Evolutionary conservation across 2,329 filamentous ascomycete genomes (phyloP), one percentile per base, ranked within the genome.

Genomic region (Coleophoma cylindrospora): DNA sequence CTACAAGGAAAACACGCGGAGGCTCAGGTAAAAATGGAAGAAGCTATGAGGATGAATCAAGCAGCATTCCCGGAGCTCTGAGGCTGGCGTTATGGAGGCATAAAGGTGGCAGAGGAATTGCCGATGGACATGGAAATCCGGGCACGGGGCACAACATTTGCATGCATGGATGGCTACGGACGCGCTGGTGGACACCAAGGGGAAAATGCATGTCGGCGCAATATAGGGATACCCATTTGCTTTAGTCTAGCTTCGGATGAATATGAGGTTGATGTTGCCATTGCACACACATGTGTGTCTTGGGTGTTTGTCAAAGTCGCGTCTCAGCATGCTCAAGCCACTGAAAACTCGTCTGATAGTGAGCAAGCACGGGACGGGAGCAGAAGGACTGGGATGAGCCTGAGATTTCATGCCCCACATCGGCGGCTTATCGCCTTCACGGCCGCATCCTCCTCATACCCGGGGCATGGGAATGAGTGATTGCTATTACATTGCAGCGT

Each of bases 1-100:
- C 78, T 87, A 49, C 82, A 88, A 61, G 88, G 88, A 19, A 82
- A 86, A 59, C 65, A 64, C 12, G 68, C 68, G 3, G 76, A 84
- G 54, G 79, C 80, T 11, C 64, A 64, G 36, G 57, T 57, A 7
- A 67, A 72, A 7, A 67, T 69, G 38, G 67, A 69, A n/a, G 74
- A 76, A 57, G 78, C 69, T 34, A 46, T 57, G 34, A 51, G 44
- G 37, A 53, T 62, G 44, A 60, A 63, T 38, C 55, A 60, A 43
- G 52, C 55, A 40, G 58, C 57, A 43, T 40, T 57, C 13, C 57
- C 56, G 5, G 47, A 50, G 12, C 38, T 34, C 34, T 55, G 27
- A 46, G 5, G 38, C 19, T 14, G 22, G 17, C 34, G n/a, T 27
- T 43, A 38, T 19, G 17, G 13, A 19, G 15, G 40, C 33, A 34